These are phyloP conservation scores for Candida broadrunensis DNA, from an alignment of 805 yeast species.

Conservation along the genomic window DNA sequence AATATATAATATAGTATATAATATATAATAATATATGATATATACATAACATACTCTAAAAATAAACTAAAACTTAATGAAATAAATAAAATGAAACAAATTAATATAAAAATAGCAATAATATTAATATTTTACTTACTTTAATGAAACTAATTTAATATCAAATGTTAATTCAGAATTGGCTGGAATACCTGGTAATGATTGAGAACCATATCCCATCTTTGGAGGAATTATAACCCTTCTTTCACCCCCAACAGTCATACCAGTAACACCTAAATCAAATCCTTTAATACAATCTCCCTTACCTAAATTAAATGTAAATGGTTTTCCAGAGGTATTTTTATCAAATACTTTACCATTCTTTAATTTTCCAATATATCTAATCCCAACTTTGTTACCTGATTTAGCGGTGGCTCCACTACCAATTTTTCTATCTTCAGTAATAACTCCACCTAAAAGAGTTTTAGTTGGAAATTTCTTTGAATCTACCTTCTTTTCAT, in stretches of 20 bases:
- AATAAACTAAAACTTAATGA: too few species aligned
- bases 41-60: too few species aligned
- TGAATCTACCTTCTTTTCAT: constrained; percentile 10
- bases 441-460: constrained; percentile 86
- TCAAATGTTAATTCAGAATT: constrained; percentile 96
- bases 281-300: constrained; percentile 99
- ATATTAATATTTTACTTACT: constrained; percentile 53
- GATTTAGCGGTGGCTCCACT: constrained; percentile 84
- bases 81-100: too few species aligned
- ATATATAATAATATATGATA: too few species aligned
- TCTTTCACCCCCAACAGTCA: constrained; percentile 99
- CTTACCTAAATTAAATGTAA: constrained; percentile 83
- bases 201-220: constrained; percentile 93
- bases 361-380: constrained; percentile 96
- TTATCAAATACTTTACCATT: constrained; percentile 97
- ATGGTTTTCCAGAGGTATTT: constrained; percentile 96
- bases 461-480: constrained; percentile 67
- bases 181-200: constrained; percentile 96
- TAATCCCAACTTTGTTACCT: constrained; percentile 89
- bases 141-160: constrained; percentile 86
- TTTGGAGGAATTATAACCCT: constrained; percentile 93
- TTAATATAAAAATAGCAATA: too few species aligned
- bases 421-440: constrained; percentile 91
- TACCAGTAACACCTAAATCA: constrained; percentile 98
- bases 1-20: too few species aligned